Conservation (phyloP, 1,139 yeast genomes). For the Pichia sp. region DNA sequence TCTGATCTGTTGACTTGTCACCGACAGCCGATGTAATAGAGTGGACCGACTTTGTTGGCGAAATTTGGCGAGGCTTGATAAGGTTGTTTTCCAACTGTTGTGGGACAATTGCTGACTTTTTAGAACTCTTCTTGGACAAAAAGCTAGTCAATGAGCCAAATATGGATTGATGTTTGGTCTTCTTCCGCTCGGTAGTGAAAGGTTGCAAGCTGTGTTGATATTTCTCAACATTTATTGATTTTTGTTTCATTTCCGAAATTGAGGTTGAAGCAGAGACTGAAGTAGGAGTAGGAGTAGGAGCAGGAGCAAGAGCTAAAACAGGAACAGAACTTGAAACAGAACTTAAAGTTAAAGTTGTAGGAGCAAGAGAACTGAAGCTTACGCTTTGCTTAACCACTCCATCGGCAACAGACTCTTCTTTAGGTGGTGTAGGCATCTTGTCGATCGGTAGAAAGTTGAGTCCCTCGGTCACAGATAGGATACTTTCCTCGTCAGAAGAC, state of each 20-base stretch:
- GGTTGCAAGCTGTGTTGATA: slow-evolving; percentile 12
- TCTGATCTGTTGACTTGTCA: not conserved
- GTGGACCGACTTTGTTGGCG: slow-evolving; percentile 6
- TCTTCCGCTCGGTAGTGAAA: not conserved
- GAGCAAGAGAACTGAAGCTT: too few species aligned
- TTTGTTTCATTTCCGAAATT: not conserved
- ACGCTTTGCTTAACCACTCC: not conserved
- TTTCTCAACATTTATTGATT: slow-evolving; percentile 6
- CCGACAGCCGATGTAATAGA: slow-evolving; percentile 7
- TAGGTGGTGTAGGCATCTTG: slow-evolving; percentile 5
- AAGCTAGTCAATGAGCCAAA: slow-evolving; percentile 13
- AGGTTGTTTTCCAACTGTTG: not conserved
- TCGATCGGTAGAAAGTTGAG: slow-evolving; percentile 6
- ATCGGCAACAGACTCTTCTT: not conserved
- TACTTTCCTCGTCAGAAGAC: slow-evolving; percentile 4
- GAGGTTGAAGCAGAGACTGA: not conserved
- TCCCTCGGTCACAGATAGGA: slow-evolving; percentile 5
- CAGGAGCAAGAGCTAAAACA: too few species aligned
- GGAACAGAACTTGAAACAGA: too few species aligned
- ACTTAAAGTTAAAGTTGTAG: too few species aligned
- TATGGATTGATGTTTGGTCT: slow-evolving; percentile 7
- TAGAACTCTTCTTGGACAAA: slow-evolving; percentile 4
- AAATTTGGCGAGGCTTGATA: not conserved
- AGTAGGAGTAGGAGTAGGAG: too few species aligned
- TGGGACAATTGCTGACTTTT: slow-evolving; percentile 3